A percentile compares a stretch with the other conserved stretches of the same genome.
phyloP scores from a whole-genome alignment of 805 yeast genomes.

The Saccharomyces mikatae region DNA sequence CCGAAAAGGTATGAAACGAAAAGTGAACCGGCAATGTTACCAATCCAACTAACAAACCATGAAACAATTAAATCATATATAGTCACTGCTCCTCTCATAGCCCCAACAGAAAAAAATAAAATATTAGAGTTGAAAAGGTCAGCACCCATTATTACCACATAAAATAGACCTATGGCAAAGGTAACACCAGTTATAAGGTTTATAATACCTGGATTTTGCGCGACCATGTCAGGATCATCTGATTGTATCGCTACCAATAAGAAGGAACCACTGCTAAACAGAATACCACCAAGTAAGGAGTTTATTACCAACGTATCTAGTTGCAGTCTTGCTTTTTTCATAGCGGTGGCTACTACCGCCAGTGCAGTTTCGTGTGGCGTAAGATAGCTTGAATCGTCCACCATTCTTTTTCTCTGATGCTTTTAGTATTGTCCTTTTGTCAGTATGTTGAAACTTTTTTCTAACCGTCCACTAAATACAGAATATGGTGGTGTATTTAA shows the following conservation, averaged over 20 bases:
- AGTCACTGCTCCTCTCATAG: constrained; percentile 62
- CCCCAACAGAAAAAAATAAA: constrained; percentile 60
- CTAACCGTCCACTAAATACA: background rate
- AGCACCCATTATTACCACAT: constrained; percentile 66
- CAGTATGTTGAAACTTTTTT: background rate
- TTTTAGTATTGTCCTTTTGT: background rate
- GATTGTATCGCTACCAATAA: constrained; percentile 50
- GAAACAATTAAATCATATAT: constrained; percentile 53
- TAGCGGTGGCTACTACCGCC: constrained; percentile 77
- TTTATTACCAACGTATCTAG: constrained; percentile 52
- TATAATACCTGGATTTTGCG: constrained; percentile 44
- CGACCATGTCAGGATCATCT: constrained; percentile 37
- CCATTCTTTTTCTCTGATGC: constrained; percentile 15
- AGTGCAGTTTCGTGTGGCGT: constrained; percentile 77
- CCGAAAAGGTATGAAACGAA: constrained; percentile 61
- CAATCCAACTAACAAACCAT: constrained; percentile 60
- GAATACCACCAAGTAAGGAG: constrained; percentile 60
- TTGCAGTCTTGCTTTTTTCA: constrained; percentile 70
- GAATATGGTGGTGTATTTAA: background rate
- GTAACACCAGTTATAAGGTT: constrained; percentile 50
- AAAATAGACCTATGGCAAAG: constrained; percentile 67
- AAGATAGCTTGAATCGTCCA: constrained; percentile 48
- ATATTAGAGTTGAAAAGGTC: constrained; percentile 72
- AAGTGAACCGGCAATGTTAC: constrained; percentile 55
- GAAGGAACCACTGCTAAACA: constrained; percentile 71